phyloP scores from a whole-genome alignment of 352 stramenopile genomes.

The Globisporangium lucens region DNA sequence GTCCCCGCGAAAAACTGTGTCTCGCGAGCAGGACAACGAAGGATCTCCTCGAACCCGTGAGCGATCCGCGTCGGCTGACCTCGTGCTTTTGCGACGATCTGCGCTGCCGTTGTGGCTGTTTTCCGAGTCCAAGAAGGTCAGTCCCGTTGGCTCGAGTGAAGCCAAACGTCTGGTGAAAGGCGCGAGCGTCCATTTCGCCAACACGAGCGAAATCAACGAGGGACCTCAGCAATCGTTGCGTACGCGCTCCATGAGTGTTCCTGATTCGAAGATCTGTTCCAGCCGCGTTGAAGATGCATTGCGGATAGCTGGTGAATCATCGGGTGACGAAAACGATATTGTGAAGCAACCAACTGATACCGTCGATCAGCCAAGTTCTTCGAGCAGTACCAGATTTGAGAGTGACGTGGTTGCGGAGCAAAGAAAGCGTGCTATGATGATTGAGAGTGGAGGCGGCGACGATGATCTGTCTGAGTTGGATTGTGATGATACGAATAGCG shows the following conservation, averaged over 20 bases:
- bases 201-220: not conserved
- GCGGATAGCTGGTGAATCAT: conserved; percentile 6
- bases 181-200: conserved; percentile 2
- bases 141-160: not conserved
- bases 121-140: conserved; percentile 10
- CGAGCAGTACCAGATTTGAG: not conserved
- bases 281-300: conserved; percentile 7
- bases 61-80: conserved; percentile 29
- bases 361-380: not conserved
- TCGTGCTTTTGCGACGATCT: conserved; percentile 23
- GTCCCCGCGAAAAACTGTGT: conserved; percentile 11
- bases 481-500: conserved; percentile 71
- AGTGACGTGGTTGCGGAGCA: conserved; percentile 7
- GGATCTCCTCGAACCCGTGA: conserved; percentile 9
- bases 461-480: conserved; percentile 61
- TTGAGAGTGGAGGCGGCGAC: conserved; percentile 18
- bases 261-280: conserved; percentile 10
- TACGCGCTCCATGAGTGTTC: conserved; percentile 4
- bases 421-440: not conserved
- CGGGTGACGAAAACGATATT: not conserved
- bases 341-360: not conserved
- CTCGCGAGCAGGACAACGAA: conserved; percentile 4
- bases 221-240: not conserved
- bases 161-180: not conserved
- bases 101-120: conserved; percentile 25